Evolutionary conservation across 164 flowering plant species (phyloP), one percentile per base, ranked within the genome.

Genomic region (Cinnamomum chago): DNA sequence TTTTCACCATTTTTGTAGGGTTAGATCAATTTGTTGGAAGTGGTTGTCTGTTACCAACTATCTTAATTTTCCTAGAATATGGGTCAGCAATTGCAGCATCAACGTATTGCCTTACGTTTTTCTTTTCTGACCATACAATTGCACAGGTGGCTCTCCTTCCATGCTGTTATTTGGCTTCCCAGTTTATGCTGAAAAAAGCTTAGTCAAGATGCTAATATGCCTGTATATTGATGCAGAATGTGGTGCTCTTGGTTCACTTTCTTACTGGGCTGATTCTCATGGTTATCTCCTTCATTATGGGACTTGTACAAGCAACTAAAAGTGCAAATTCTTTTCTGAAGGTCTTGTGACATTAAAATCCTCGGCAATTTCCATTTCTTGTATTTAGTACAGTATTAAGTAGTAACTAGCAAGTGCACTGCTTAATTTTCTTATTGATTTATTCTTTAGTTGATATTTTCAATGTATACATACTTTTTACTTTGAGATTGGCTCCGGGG

Each of bases 261-360:
- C 90, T 95, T 79, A 85, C 91, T 62, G 99, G 99, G 22, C 92
- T 95, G 28, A 80, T 95, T 78, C 97, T 95, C 65, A 95, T 95
- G 99, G 95, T 88, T 70, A 84, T 95, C 77, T 95, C 99, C 71
- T 95, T 95, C 77, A 85, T 95, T 70, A 93, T 95, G 99, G 99
- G 98, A 70, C 83, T 93, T 62, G 85, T 95, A 40, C 68, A 72
- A 62, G 72, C 97, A 72, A 92, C 97, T 60, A 79, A 83, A 67
- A 82, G 81, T 75, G 83, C 84, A 71, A 95, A 95, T 84, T 85
- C 90, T 70, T 76, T 86, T 80, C 93, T 95, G 3, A 95, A 95
- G 99, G 99, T 95, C 50, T 47, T 84, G 65, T 27, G 62, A 64
- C 67, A 6, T n/a, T 64, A 25, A 27, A 25, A 13, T 9, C 25